Conservation (phyloP, 2,329 filamentous ascomycete genomes). For the Berkeleyomyces basicola region DNA sequence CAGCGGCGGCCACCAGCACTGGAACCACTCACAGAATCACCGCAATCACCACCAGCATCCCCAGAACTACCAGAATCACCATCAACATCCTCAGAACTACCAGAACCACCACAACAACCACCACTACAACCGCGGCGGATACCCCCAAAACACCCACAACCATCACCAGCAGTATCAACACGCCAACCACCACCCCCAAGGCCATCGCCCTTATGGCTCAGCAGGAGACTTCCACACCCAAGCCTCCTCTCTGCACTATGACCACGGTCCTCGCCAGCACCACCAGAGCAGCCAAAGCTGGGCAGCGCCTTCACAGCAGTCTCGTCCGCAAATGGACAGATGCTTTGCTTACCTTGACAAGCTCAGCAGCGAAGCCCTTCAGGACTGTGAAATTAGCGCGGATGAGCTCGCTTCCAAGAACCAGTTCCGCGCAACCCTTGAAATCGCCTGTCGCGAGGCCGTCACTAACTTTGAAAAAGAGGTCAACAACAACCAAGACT, state of each 20-base stretch:
- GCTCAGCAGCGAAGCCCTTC: conserved; percentile 26
- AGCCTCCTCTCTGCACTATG: neutral
- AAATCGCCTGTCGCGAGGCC: conserved; percentile 44
- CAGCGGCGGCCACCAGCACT: neutral
- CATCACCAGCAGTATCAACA: neutral
- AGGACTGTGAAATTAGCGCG: conserved; percentile 43
- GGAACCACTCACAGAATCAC: neutral
- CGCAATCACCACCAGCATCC: neutral
- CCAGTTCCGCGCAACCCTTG: conserved; percentile 46
- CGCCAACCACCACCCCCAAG: neutral
- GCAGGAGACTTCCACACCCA: neutral
- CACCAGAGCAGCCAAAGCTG: neutral
- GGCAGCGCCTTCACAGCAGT: neutral
- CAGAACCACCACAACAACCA: neutral
- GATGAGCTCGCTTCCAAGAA: conserved; percentile 56
- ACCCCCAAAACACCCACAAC: neutral
- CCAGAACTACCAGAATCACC: neutral
- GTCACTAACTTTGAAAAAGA: conserved; percentile 36
- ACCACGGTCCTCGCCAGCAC: neutral
- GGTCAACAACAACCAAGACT: conserved; percentile 25
- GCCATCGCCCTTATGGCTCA: neutral
- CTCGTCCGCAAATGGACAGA: neutral
- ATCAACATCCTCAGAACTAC: neutral
- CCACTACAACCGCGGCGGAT: neutral
- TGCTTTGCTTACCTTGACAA: conserved; percentile 11